Base-by-base conservation (phyloP, 441 rosid genomes). In the Theobroma grandiflorum region DNA sequence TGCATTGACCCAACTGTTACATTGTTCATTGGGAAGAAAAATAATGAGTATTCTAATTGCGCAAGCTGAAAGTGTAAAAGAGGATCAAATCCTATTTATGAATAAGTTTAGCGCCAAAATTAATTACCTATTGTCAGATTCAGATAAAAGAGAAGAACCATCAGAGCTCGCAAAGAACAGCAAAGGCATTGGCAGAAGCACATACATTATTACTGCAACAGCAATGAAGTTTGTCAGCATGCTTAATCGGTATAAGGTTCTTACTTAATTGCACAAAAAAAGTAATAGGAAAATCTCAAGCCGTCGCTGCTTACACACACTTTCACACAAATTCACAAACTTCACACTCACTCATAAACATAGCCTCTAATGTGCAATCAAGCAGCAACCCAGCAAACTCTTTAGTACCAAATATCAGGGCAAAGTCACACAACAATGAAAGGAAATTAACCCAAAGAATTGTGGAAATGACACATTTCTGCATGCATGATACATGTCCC, bases 111-210 rank as follows among this genome's bases (percentile, higher is more conserved):
- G 8, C n/a, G 75, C 74, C 6, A 50, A 49, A 35, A 18, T 2
- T 37, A 58, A 69, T 11, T 6, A 93, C 98, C 94, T 71, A 59
- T 75, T 93, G 75, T 87, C 87, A 59, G 99, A 94, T 82, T 91
- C 98, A 73, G 85, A 72, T 57, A 83, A 84, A 9, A 95, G 84
- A 79, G 95, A 82, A 38, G 94, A 85, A 81, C 90, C 77, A 78
- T 91, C 89, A 9, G 99, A 93, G 53, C 98, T 95, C 20, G 84
- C 88, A 18, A 95, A 95, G 91, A 96, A 95, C 81, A 96, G 80
- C 78, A 96, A 83, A n/a, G 98, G 99, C 98, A 96, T 91, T 0
- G 99, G 99, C 82, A 96, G 95, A 64, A 95, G 86, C 87, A 94
- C 98, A 68, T 92, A 94, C 98, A 90, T 93, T 75, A 96, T 85